A percentile compares a stretch with the other conserved stretches of the same genome.
phyloP scores from a whole-genome alignment of 345 rosid genomes.

The Alliaria petiolata region DNA sequence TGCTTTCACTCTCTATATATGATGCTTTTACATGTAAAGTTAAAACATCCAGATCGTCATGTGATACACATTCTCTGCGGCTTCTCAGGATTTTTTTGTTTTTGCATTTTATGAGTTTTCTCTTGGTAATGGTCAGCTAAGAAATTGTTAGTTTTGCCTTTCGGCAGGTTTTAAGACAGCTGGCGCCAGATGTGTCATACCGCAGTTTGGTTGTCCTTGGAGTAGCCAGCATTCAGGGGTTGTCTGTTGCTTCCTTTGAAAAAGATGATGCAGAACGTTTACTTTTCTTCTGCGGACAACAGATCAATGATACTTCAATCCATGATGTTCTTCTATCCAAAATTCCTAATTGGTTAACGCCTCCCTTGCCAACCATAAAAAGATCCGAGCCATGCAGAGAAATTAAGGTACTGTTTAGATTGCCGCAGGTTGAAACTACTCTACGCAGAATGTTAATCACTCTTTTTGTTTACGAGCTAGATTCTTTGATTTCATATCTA shows the following conservation, averaged over 20 bases:
- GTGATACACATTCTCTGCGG: background rate
- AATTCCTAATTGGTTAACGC: conserved; percentile 73
- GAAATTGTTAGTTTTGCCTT: background rate
- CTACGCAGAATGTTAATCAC: background rate
- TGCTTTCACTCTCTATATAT: background rate
- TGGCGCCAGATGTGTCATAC: conserved; percentile 88
- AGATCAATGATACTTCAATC: conserved; percentile 37
- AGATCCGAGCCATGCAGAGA: conserved; percentile 54
- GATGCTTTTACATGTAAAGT: conserved; percentile 3
- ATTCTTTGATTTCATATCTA: background rate
- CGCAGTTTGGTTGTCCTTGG: conserved; percentile 91
- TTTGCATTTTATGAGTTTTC: background rate
- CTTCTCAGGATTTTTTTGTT: conserved; percentile 6
- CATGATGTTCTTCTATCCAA: conserved; percentile 34
- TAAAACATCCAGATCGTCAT: conserved; percentile 5
- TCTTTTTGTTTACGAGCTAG: background rate
- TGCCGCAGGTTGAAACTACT: conserved; percentile 3
- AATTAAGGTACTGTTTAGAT: conserved; percentile 35
- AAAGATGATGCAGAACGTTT: conserved; percentile 92
- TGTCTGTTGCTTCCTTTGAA: conserved; percentile 95
- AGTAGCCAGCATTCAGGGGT: conserved; percentile 92
- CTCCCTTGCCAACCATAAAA: conserved; percentile 81
- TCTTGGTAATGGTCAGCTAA: conserved; percentile 6
- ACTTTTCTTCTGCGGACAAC: conserved; percentile 66
- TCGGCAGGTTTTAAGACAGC: conserved; percentile 81